These are phyloP conservation scores for Pleurotus tuber-regium DNA, from an alignment of 768 basidiomycete species.

Conservation along the genomic window DNA sequence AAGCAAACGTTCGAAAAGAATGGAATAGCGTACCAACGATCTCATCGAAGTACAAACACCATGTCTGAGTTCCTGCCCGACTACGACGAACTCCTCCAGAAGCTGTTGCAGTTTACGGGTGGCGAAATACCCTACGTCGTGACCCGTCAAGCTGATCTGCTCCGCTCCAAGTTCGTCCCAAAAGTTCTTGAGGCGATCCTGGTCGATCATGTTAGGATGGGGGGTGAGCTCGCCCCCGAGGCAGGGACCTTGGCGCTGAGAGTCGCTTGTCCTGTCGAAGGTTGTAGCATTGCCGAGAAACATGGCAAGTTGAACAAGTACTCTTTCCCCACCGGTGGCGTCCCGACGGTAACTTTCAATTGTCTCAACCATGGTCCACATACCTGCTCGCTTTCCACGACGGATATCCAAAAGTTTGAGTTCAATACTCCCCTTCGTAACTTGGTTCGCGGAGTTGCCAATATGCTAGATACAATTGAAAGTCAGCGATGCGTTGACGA, in stretches of 20 bases:
- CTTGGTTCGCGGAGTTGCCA: constrained; percentile 19
- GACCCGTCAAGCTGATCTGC: constrained; percentile 18
- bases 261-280: constrained; percentile 22
- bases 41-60: constrained; percentile 21
- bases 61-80: constrained; percentile 17
- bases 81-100: constrained; percentile 18
- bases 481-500: not conserved
- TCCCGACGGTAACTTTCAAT: constrained; percentile 20
- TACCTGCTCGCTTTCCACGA: constrained; percentile 14
- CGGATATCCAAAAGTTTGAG: constrained; percentile 19
- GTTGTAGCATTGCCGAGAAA: constrained; percentile 24
- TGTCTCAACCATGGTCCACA: constrained; percentile 27
- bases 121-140: constrained; percentile 14
- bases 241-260: constrained; percentile 19
- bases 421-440: constrained; percentile 29
- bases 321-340: constrained; percentile 15
- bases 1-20: constrained; percentile 6
- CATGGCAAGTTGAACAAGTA: constrained; percentile 17
- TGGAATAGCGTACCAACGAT: constrained; percentile 23
- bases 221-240: constrained; percentile 16
- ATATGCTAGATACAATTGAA: constrained; percentile 12
- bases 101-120: constrained; percentile 13
- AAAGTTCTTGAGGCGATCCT: constrained; percentile 16
- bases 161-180: constrained; percentile 14
- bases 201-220: constrained; percentile 14